These are phyloP conservation scores for Populus euphratica DNA, from an alignment of 345 rosid species.

Conservation along the genomic window DNA sequence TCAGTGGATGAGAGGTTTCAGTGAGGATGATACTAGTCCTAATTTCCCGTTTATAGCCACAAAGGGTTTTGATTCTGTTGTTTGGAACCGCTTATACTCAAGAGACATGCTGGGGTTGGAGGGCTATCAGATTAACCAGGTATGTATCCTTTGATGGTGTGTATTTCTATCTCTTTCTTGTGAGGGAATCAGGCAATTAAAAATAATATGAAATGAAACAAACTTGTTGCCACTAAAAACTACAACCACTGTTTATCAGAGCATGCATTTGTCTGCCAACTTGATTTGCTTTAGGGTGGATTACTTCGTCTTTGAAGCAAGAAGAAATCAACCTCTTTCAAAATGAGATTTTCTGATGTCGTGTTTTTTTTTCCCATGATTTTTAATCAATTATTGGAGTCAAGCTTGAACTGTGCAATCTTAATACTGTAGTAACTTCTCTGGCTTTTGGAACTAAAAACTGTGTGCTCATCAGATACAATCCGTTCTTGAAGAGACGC, in stretches of 20 bases:
- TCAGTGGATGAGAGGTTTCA: slow-evolving; percentile 74
- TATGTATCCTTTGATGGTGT: slow-evolving; percentile 19
- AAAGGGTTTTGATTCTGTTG: slow-evolving; percentile 78
- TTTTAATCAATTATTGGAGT: too few species aligned
- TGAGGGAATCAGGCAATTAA: neutral
- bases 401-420: neutral
- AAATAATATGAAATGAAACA: neutral
- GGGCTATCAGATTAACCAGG: slow-evolving; percentile 65
- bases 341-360: too few species aligned
- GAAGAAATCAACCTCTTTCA: neutral
- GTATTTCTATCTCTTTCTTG: neutral
- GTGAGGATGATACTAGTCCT: slow-evolving; percentile 37
- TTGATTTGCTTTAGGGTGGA: too few species aligned
- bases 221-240: too few species aligned
- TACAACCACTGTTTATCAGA: too few species aligned
- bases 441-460: slow-evolving; percentile 14
- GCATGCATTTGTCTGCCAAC: too few species aligned
- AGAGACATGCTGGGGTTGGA: slow-evolving; percentile 57
- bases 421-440: neutral
- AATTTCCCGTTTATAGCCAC: slow-evolving; percentile 73
- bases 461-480: slow-evolving; percentile 43
- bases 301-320: too few species aligned
- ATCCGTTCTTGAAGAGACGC: slow-evolving; percentile 57
- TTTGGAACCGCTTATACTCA: slow-evolving; percentile 87
- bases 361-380: too few species aligned